Percentiles rank a stretch among this genome's conserved stretches.
phyloP scores from a whole-genome alignment of 1,284 basidiomycete species.

The Melampsora americana region DNA sequence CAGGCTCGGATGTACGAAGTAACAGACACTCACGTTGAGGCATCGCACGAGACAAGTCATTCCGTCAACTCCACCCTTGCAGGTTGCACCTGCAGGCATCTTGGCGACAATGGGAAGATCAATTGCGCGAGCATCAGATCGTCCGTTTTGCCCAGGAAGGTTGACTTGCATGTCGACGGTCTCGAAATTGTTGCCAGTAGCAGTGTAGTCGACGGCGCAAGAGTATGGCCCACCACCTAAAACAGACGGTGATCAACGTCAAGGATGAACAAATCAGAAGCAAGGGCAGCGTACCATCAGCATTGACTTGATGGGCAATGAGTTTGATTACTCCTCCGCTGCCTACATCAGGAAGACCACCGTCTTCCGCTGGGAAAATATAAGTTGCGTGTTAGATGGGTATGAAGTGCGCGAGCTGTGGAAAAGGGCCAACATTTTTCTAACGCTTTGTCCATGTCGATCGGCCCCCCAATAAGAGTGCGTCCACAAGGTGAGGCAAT shows the following conservation, averaged over 20 bases:
- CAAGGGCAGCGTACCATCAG: slow-evolving; percentile 1
- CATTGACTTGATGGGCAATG: slow-evolving; percentile 30
- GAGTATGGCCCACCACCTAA: slow-evolving; percentile 30
- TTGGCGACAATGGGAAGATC: slow-evolving; percentile 29
- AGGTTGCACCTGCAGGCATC: slow-evolving; percentile 13
- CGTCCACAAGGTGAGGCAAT: slow-evolving; percentile 35
- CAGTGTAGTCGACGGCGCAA: slow-evolving; percentile 17
- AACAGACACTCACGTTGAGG: slow-evolving; percentile 19
- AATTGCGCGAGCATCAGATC: background rate
- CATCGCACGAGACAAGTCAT: slow-evolving; percentile 28
- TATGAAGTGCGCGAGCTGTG: background rate
- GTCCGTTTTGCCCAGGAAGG: slow-evolving; percentile 3
- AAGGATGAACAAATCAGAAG: background rate
- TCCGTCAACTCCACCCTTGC: slow-evolving; percentile 31
- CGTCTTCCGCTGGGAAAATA: slow-evolving; percentile 4
- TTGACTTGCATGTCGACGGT: slow-evolving; percentile 11
- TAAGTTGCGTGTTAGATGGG: background rate
- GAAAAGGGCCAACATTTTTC: slow-evolving; percentile 8
- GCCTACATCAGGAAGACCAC: slow-evolving; percentile 30
- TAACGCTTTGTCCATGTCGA: slow-evolving; percentile 16
- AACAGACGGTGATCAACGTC: background rate
- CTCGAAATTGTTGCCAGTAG: slow-evolving; percentile 26
- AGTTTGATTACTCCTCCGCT: slow-evolving; percentile 21
- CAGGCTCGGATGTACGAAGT: too few species aligned
- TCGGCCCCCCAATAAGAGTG: slow-evolving; percentile 17